Conservation (phyloP, 495 filamentous ascomycete genomes). For the Oidiodendron maius region DNA sequence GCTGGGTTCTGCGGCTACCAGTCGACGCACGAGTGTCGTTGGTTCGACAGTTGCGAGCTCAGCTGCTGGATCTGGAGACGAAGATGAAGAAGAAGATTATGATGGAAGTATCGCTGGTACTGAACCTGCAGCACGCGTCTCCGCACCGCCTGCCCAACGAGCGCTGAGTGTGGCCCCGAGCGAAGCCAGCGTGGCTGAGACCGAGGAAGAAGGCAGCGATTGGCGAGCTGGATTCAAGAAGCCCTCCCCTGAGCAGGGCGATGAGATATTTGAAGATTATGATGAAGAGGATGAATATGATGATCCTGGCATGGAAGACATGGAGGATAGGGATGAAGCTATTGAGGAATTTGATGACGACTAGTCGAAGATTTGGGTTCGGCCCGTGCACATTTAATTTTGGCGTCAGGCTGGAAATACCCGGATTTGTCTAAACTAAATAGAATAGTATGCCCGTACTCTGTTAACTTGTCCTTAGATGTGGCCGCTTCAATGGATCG, state of each 20-base stretch:
- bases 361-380: no score
- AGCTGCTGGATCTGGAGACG: not conserved
- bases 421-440: no score
- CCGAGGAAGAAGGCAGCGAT: not conserved
- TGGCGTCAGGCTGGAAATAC: no score
- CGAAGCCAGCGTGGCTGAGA: not conserved
- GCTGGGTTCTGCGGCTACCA: constrained; percentile 16
- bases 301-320: constrained; percentile 8
- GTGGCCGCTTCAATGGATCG: no score
- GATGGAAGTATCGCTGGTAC: not conserved
- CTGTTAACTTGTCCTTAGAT: no score
- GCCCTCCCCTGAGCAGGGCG: not conserved
- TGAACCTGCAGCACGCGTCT: no score
- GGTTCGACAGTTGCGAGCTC: not conserved
- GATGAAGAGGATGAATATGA: constrained; percentile 15
- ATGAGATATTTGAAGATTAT: constrained; percentile 12
- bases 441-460: no score
- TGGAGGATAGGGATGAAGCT: constrained; percentile 17
- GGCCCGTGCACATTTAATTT: no score
- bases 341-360: not conserved
- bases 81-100: constrained; percentile 17
- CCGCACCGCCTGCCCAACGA: constrained; percentile 1
- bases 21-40: constrained; percentile 10
- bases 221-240: constrained; percentile 1
- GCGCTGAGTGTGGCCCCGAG: constrained; percentile 8